A percentile compares a stretch with the other conserved stretches of the same genome.
Evolutionary conservation across 257 asterid genomes (phyloP).

Genomic region (Striga asiatica): DNA sequence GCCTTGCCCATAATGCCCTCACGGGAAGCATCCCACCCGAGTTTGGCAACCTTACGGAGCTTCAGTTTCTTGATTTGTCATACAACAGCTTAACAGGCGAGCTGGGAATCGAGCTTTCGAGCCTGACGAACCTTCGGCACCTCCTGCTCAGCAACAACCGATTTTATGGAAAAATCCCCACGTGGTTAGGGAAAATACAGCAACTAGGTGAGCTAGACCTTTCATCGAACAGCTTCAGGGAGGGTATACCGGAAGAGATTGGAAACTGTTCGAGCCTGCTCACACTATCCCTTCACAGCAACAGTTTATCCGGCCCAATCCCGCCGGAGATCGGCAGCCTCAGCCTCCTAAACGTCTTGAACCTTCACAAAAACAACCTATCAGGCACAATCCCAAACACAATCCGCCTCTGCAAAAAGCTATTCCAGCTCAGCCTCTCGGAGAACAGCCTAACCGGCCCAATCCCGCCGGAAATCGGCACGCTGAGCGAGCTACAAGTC

Average conservation of each 20-base stretch:
- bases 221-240: constrained; percentile 54
- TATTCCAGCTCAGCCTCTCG: constrained; percentile 67
- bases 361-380: constrained; percentile 59
- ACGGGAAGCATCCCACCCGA: constrained; percentile 47
- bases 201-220: constrained; percentile 73
- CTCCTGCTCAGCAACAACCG: constrained; percentile 49
- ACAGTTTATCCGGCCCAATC: constrained; percentile 46
- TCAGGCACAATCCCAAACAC: constrained; percentile 61
- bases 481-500: constrained; percentile 60
- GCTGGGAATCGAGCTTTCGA: constrained; percentile 40
- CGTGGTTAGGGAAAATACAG: constrained; percentile 53
- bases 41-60: constrained; percentile 44
- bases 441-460: constrained; percentile 48
- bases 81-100: constrained; percentile 52
- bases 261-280: constrained; percentile 59
- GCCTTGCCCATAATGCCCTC: constrained; percentile 60
- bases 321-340: constrained; percentile 72
- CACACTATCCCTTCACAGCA: constrained; percentile 49
- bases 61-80: constrained; percentile 66
- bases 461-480: constrained; percentile 56
- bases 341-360: constrained; percentile 48
- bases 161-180: constrained; percentile 45
- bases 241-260: constrained; percentile 46
- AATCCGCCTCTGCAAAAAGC: constrained; percentile 63
- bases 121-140: constrained; percentile 52